phyloP scores from a whole-genome alignment of 2,329 filamentous ascomycete species.

The Sporothrix euskadiensis region DNA sequence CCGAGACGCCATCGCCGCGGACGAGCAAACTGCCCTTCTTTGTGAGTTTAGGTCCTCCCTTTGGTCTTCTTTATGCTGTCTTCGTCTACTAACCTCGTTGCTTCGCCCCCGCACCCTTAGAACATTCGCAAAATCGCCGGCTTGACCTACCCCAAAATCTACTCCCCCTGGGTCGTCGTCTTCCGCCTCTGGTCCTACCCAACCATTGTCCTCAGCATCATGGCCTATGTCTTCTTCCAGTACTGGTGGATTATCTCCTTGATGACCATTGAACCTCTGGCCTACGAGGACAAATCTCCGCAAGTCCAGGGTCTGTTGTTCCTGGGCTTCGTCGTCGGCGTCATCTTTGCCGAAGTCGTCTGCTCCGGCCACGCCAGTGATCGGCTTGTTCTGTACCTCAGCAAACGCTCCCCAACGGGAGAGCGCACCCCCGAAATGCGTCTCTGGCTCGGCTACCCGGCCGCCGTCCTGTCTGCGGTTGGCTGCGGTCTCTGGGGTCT shows the following conservation, averaged over 20 bases:
- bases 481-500: constrained; percentile 58
- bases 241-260: constrained; percentile 59
- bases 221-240: constrained; percentile 55
- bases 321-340: constrained; percentile 55
- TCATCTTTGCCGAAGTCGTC: constrained; percentile 52
- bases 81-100: constrained; percentile 42
- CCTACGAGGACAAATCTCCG: constrained; percentile 51
- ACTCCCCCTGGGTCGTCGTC: constrained; percentile 47
- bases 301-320: constrained; percentile 56
- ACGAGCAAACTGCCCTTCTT: constrained; percentile 20
- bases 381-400: constrained; percentile 48
- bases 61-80: background rate
- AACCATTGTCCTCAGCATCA: constrained; percentile 48
- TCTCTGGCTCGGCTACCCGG: constrained; percentile 57
- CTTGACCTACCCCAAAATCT: constrained; percentile 52
- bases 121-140: constrained; percentile 51
- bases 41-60: background rate
- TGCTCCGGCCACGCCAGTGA: constrained; percentile 57
- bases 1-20: background rate
- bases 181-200: constrained; percentile 49
- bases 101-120: constrained; percentile 35
- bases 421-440: constrained; percentile 54
- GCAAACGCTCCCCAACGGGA: constrained; percentile 42
- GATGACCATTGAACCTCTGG: constrained; percentile 54
- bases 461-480: constrained; percentile 48